phyloP scores from a whole-genome alignment of 371 early-diverging fungal species.

The Lichtheimia ramosa region DNA sequence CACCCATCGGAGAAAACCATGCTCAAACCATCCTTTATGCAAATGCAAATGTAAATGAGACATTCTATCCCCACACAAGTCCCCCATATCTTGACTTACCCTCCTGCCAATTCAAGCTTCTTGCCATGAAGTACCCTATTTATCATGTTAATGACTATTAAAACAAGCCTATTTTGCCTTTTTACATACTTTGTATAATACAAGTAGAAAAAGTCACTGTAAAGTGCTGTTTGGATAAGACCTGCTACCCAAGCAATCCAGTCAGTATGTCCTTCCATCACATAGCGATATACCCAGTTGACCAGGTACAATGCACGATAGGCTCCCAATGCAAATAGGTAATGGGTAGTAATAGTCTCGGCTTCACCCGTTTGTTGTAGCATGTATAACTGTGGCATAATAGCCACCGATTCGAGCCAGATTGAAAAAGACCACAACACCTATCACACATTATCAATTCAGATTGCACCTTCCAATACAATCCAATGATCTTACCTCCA shows the following conservation, averaged over 20 bases:
- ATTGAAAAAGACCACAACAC: constrained; percentile 96
- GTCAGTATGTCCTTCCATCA: constrained; percentile 68
- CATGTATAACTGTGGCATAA: constrained; percentile 98
- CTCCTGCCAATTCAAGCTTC: constrained; percentile 71
- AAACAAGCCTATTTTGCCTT: too few relatives aligned
- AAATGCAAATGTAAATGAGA: too few relatives aligned
- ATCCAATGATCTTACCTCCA: constrained; percentile 55
- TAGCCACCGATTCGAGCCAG: constrained; percentile 96
- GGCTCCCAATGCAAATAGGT: constrained; percentile 96
- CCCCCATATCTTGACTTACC: constrained; percentile 22
- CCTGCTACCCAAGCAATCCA: constrained; percentile 86
- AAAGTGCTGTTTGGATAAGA: constrained; percentile 93
- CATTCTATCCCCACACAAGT: too few relatives aligned
- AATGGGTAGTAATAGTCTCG: constrained; percentile 98
- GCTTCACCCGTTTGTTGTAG: constrained; percentile 96
- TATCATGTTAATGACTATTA: background rate
- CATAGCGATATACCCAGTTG: constrained; percentile 95
- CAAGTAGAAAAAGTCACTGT: constrained; percentile 97
- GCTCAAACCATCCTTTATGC: background rate
- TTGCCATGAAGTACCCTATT: constrained; percentile 84
- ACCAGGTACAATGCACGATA: constrained; percentile 96
- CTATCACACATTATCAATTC: constrained; percentile 19
- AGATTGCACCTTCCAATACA: background rate
- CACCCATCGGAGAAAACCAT: constrained; percentile 1
- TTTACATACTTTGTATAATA: constrained; percentile 86